These are phyloP conservation scores for Microbotryum violaceum DNA, from an alignment of 1,284 basidiomycete genomes.

Conservation along the genomic window DNA sequence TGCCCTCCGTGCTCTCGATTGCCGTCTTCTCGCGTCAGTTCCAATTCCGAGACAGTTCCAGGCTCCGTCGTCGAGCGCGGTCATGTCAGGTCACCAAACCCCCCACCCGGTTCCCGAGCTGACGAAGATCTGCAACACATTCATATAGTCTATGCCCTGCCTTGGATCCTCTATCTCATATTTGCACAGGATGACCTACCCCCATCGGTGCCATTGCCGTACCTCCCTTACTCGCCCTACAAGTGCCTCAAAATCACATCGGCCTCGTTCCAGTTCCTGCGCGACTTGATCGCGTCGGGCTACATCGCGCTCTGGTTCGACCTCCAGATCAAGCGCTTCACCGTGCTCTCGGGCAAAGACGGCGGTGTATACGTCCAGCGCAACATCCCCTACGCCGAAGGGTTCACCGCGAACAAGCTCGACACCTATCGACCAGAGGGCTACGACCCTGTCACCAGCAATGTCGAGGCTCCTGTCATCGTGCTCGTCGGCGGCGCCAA, in stretches of 20 bases:
- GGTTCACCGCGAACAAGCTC: conserved; percentile 30
- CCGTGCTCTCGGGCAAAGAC: conserved; percentile 38
- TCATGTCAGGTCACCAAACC: too few relatives aligned
- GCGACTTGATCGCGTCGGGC: conserved; percentile 32
- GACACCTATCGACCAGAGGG: conserved; percentile 36
- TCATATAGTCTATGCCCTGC: conserved; percentile 33
- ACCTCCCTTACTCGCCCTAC: conserved; percentile 38
- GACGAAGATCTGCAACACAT: neutral
- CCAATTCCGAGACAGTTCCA: too few relatives aligned
- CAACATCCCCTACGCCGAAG: conserved; percentile 35
- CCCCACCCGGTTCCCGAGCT: too few relatives aligned
- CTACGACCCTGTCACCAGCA: neutral
- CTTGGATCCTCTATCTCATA: conserved; percentile 40
- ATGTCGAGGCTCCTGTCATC: conserved; percentile 37
- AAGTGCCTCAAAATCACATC: conserved; percentile 37
- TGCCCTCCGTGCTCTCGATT: too few relatives aligned
- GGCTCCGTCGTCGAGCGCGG: too few relatives aligned
- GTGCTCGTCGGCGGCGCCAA: conserved; percentile 39
- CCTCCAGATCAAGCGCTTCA: conserved; percentile 37
- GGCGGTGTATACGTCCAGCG: conserved; percentile 36
- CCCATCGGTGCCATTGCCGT: conserved; percentile 27
- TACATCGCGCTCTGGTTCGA: conserved; percentile 37
- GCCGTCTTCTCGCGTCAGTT: too few relatives aligned
- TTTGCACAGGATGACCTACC: conserved; percentile 36
- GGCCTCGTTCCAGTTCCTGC: conserved; percentile 32